Conservation (phyloP, 345 rosid species). For the Salix viminalis region DNA sequence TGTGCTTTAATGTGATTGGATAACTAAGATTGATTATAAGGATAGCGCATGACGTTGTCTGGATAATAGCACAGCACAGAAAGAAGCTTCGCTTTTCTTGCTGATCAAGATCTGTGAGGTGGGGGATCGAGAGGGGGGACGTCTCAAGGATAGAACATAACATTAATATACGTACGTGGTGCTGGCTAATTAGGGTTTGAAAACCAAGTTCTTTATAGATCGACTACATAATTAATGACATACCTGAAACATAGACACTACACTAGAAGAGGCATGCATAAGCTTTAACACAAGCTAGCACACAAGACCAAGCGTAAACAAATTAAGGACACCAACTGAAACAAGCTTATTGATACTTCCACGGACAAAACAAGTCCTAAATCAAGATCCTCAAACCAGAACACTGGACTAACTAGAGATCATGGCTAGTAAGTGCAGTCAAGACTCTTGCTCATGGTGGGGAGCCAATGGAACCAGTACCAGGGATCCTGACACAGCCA, state of each 20-base stretch:
- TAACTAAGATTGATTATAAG: too few species aligned
- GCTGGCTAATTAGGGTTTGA: neutral
- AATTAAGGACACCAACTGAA: neutral
- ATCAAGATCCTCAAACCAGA: neutral
- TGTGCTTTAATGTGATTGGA: too few species aligned
- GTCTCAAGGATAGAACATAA: neutral
- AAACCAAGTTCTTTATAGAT: neutral
- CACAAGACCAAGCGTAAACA: neutral
- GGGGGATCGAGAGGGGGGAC: neutral
- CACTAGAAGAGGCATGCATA: neutral
- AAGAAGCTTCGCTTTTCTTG: neutral
- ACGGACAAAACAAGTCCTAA: neutral
- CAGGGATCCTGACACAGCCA: slow-evolving; percentile 26
- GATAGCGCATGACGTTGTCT: neutral
- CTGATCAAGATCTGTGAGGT: neutral
- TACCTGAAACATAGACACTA: neutral
- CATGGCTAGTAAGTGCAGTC: neutral
- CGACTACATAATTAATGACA: neutral
- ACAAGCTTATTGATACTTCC: neutral
- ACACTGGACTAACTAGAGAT: neutral
- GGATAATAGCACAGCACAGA: neutral
- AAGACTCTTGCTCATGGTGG: neutral
- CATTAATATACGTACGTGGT: neutral
- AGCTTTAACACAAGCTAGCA: neutral
- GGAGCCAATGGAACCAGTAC: slow-evolving; percentile 17